A percentile compares a stretch with the other conserved stretches of the same genome.
Conservation (phyloP, 2,329 filamentous ascomycete genomes). For the Fusarium sp. region DNA sequence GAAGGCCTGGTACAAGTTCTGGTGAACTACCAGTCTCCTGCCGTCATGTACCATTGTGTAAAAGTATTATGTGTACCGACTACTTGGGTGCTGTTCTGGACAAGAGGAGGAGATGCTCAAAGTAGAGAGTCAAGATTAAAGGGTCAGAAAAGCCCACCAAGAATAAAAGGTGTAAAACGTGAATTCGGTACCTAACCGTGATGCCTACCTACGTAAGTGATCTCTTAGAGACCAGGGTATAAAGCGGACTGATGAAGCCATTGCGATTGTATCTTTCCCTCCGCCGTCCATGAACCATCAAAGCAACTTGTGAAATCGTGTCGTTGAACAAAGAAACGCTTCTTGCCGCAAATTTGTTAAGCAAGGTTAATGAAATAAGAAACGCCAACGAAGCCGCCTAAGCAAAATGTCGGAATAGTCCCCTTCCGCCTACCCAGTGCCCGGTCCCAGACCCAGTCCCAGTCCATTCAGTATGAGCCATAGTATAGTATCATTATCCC, state of each 20-base stretch:
- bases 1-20: slow-evolving; percentile 68
- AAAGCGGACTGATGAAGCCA: slow-evolving; percentile 20
- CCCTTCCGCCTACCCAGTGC: background rate
- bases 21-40: slow-evolving; percentile 51
- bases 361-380: slow-evolving; percentile 10
- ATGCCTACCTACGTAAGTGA: slow-evolving; percentile 11
- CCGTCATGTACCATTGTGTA: slow-evolving; percentile 39
- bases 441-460: background rate
- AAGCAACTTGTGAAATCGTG: slow-evolving; percentile 5
- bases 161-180: slow-evolving; percentile 3
- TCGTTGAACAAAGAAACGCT: background rate
- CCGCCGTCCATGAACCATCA: slow-evolving; percentile 13
- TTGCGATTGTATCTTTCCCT: slow-evolving; percentile 19
- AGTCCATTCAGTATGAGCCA: background rate
- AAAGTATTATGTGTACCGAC: slow-evolving; percentile 32
- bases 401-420: slow-evolving; percentile 6
- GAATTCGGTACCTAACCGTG: slow-evolving; percentile 4
- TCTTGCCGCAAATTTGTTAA: slow-evolving; percentile 1
- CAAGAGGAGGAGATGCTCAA: slow-evolving; percentile 18
- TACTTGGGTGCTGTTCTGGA: slow-evolving; percentile 14
- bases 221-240: slow-evolving; percentile 34
- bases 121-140: slow-evolving; percentile 12
- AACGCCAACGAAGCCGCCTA: slow-evolving; percentile 24
- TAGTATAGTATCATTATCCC: slow-evolving; percentile 38
- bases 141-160: background rate